Evolutionary conservation across 2,329 filamentous ascomycete species (phyloP), one percentile per base, ranked within the genome.

Genomic region (Phoma sp.): DNA sequence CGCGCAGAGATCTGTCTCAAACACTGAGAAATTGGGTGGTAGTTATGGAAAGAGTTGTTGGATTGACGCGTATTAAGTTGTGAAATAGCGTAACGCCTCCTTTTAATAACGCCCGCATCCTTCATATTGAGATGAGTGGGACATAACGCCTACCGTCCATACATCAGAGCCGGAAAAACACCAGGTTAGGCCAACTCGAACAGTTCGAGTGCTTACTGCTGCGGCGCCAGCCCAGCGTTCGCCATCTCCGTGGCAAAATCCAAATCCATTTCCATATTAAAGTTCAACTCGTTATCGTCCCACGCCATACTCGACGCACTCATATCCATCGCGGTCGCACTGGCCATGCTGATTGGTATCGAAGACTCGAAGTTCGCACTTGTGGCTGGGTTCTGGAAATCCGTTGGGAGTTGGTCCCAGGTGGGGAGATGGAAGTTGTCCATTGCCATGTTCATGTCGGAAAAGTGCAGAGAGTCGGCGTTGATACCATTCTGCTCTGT

Each of bases 241-340:
- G 47, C 47, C 38, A 57, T 44, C 48, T 56, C 54, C 12, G 54
- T 57, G 2, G 48, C 48, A 24, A 57, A 57, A 51, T 67, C 55
- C 44, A 68, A 35, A 58, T 74, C 71, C 60, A 69, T 59, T 43
- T 71, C 70, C 63, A 74, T 67, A 12, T 60, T 57, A 43, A 75
- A 74, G n/a, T 59, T 63, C 53, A 72, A 48, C 15, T 71, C 69
- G 8, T 49, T 55, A 25, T 74, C 70, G 46, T 73, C 71, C 71
- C 71, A 74, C 3, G 56, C 39, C 61, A 67, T 62, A 6, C 47
- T 41, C n/a, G 59, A 45, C 25, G 51, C 39, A n/a, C 29, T 50
- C 9, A 59, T 44, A 33, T 32, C 37, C 45, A 58, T 41, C 19
- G 60, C 48, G 22, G 51, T 48, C 6, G 52, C 51, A 15, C 55